phyloP scores from a whole-genome alignment of 306 rosid genomes.

The Vachellia collinsii region DNA sequence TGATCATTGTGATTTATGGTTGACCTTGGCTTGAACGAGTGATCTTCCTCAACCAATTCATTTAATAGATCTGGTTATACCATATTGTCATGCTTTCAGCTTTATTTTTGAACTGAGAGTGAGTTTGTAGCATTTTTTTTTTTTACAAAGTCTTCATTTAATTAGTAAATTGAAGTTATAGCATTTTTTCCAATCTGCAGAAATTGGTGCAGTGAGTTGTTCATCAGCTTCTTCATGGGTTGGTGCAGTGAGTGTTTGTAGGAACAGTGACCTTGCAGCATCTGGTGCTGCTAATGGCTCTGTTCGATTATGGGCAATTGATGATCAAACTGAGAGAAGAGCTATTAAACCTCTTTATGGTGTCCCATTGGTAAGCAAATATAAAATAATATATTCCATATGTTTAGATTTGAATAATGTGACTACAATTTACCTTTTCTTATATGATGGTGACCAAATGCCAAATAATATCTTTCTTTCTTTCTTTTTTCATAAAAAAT shows the following conservation, averaged over 20 bases:
- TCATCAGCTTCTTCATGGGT: conserved; percentile 77
- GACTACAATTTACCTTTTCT: too few species aligned
- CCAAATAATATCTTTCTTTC: too few species aligned
- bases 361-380: conserved; percentile 78
- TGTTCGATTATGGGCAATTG: conserved; percentile 75
- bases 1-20: too few species aligned
- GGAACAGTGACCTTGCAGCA: conserved; percentile 89
- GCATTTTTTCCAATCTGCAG: conserved; percentile 50
- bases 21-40: too few species aligned
- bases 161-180: neutral
- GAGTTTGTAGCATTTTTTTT: conserved; percentile 15
- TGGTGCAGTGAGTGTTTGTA: conserved; percentile 73
- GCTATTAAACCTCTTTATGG: conserved; percentile 62
- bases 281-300: conserved; percentile 92
- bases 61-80: too few species aligned
- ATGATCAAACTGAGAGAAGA: conserved; percentile 55
- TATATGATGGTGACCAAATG: too few species aligned
- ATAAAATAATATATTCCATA: conserved; percentile 4
- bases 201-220: conserved; percentile 59
- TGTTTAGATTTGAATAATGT: conserved; percentile 22
- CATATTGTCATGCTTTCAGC: neutral
- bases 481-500: too few species aligned
- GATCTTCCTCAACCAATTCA: too few species aligned
- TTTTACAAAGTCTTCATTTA: neutral
- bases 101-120: neutral